Evolutionary conservation across 2,329 filamentous ascomycete genomes (phyloP).

Genomic region (Erysiphe pulchra): DNA sequence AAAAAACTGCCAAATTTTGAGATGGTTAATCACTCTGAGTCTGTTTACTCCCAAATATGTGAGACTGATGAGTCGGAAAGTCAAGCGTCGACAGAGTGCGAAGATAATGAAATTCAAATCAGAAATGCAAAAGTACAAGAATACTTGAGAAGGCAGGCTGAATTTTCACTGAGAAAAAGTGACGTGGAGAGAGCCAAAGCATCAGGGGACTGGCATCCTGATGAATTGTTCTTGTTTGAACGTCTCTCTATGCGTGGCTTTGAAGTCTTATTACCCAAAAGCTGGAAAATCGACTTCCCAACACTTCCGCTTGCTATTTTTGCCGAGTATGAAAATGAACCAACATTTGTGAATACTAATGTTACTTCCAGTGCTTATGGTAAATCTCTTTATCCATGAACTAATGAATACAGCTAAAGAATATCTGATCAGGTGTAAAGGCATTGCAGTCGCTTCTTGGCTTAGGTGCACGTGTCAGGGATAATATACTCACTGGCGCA

Average conservation of each 20-base stretch:
- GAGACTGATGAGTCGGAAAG: no score
- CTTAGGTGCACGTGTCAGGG: conserved; percentile 9
- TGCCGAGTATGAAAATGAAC: conserved; percentile 4
- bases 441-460: conserved; percentile 10
- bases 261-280: conserved; percentile 9
- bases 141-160: conserved; percentile 10
- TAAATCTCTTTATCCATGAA: conserved; percentile 3
- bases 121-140: conserved; percentile 8
- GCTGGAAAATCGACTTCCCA: conserved; percentile 11
- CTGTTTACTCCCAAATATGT: no score
- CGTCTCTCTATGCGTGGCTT: conserved; percentile 11
- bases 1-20: not conserved
- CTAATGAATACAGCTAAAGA: conserved; percentile 1
- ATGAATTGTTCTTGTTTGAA: conserved; percentile 11
- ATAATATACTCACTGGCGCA: conserved; percentile 2
- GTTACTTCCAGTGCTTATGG: conserved; percentile 6
- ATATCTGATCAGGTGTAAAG: conserved; percentile 5
- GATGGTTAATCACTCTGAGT: no score
- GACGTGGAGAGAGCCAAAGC: conserved; percentile 8
- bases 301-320: conserved; percentile 11
- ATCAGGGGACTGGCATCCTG: conserved; percentile 10
- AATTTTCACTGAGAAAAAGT: conserved; percentile 6
- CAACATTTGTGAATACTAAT: conserved; percentile 10
- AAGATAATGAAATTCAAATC: conserved; percentile 2
- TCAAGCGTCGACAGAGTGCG: not conserved